These are phyloP conservation scores for Linnemannia schmuckeri DNA, from an alignment of 192 early-diverging fungal genomes.

Conservation along the genomic window DNA sequence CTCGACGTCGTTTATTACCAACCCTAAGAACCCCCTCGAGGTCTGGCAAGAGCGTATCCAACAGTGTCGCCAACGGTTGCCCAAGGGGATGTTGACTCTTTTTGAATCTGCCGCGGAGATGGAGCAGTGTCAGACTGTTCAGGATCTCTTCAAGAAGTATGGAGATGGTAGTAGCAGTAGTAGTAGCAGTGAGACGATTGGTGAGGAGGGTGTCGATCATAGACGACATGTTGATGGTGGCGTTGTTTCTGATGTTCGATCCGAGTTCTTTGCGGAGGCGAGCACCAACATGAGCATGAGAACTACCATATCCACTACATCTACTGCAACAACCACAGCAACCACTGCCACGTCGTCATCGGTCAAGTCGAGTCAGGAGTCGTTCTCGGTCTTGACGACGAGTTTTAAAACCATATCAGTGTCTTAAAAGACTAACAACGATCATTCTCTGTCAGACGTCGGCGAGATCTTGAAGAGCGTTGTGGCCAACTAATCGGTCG, in stretches of 20 bases:
- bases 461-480: neutral
- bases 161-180: neutral
- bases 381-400: neutral
- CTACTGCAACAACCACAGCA: neutral
- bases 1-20: neutral
- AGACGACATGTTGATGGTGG: neutral
- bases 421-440: neutral
- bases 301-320: neutral
- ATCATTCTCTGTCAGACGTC: neutral
- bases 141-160: constrained; percentile 24
- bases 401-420: neutral
- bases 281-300: no score
- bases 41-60: constrained; percentile 31
- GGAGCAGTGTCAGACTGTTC: constrained; percentile 20
- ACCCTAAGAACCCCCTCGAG: constrained; percentile 12
- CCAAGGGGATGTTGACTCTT: constrained; percentile 22
- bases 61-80: constrained; percentile 19
- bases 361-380: neutral
- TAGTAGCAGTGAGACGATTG: neutral
- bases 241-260: neutral
- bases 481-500: neutral
- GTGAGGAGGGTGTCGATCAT: neutral
- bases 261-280: neutral
- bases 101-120: constrained; percentile 35
- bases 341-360: neutral